Evolutionary conservation across 352 stramenopile species (phyloP), one percentile per base, ranked within the genome.

Genomic region (Sclerospora graminicola): DNA sequence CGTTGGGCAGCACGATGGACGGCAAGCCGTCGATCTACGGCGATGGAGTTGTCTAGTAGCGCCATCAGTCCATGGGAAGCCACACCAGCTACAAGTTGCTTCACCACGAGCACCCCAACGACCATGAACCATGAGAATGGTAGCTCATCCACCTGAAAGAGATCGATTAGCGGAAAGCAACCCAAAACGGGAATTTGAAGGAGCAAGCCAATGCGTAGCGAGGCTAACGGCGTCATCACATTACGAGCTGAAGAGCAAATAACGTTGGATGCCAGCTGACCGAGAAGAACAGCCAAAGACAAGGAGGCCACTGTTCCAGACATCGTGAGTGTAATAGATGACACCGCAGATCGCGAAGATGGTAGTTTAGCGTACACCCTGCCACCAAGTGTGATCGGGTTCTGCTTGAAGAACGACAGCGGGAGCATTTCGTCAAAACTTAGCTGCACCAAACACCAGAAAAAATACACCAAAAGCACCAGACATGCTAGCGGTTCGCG

Each of bases 361-460:
- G 58, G 54, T 8, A 51, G 54, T 37, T 75, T 54, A 8, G 63
- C 60, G 34, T 74, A 62, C 14, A 80, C 51, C 13, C 54, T 69
- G 15, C 58, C 69, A 9, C 53, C 53, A 4, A 65, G 21, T 24
- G 59, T 63, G 9, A 64, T 66, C 1, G 63, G 56, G 30, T 82
- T 74, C 27, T 84, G 67, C 28, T 77, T 73, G 60, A 89, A 86
- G 39, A 87, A 80, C 78, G 74, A 89, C 13, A 89, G 55, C 15
- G 78, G 78, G 16, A 87, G 44, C 48, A 89, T 73, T 41, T 89
- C 74, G 40, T 89, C 78, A 30, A 89, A 89, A 48, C 74, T 78
- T 9, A 84, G 40, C 41, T 89, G 78, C 15, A 86, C 60, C 8
- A 85, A 54, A 23, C 59, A 59, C 78, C 78, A 89, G 23, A 83